These are phyloP conservation scores for Puccinia triticina DNA, from an alignment of 1,284 basidiomycete genomes.

Conservation along the genomic window DNA sequence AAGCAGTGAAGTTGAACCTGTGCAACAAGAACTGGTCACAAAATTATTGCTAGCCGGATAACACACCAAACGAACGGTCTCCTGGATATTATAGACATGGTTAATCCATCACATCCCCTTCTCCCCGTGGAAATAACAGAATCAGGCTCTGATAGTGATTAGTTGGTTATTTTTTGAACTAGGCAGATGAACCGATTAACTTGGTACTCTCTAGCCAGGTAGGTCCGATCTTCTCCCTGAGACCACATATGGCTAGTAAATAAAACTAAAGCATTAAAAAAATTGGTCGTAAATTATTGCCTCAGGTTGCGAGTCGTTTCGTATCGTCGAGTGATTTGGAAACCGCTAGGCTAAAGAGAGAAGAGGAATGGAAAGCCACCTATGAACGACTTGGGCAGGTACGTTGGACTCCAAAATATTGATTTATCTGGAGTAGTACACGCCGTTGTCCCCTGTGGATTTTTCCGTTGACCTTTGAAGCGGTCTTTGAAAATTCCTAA, in stretches of 20 bases:
- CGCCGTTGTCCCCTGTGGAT: not conserved
- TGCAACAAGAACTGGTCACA: no score
- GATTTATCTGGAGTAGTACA: no score
- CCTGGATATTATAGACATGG: conserved; percentile 18
- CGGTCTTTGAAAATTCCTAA: not conserved
- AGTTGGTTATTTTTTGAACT: conserved; percentile 24
- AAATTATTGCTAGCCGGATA: no score
- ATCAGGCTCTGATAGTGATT: not conserved
- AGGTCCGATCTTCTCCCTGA: not conserved
- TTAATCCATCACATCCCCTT: conserved; percentile 11
- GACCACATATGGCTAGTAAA: not conserved
- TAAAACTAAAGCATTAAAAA: not conserved
- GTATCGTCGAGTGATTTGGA: conserved; percentile 49
- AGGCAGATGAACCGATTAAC: conserved; percentile 50
- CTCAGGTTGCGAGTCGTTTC: conserved; percentile 49
- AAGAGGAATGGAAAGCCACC: conserved; percentile 52
- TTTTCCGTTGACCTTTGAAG: no score
- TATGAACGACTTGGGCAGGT: conserved; percentile 47
- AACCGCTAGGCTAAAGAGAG: conserved; percentile 27
- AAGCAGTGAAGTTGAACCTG: no score
- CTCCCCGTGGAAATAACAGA: not conserved
- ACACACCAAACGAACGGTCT: not conserved
- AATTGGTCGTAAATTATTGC: not conserved
- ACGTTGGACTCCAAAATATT: not conserved
- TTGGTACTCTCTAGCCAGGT: conserved; percentile 39